phyloP scores from a whole-genome alignment of 352 stramenopile species.

The Discostella stelligera region DNA sequence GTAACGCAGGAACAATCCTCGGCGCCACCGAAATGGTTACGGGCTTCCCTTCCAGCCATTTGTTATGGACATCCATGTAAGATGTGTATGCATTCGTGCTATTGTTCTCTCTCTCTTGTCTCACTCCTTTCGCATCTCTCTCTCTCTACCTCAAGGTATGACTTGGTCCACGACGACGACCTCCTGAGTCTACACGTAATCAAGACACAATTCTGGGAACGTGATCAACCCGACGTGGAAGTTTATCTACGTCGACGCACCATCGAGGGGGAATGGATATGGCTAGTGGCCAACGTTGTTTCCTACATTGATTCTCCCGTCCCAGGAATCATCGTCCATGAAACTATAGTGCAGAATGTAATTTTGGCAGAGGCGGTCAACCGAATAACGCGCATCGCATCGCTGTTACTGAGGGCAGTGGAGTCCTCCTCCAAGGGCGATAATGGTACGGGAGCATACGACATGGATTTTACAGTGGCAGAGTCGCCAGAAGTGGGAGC shows the following conservation, averaged over 20 bases:
- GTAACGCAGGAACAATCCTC: conserved; percentile 70
- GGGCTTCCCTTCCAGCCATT: conserved; percentile 62
- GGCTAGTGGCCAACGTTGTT: conserved; percentile 68
- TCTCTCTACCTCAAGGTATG: conserved; percentile 49
- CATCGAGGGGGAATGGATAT: conserved; percentile 70
- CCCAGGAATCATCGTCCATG: conserved; percentile 64
- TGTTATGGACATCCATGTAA: conserved; percentile 79
- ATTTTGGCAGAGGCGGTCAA: conserved; percentile 49
- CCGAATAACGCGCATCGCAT: conserved; percentile 61
- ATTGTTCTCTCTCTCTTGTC: conserved; percentile 14
- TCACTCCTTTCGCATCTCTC: conserved; percentile 5
- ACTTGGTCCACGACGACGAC: conserved; percentile 74
- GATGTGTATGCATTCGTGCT: too few species aligned
- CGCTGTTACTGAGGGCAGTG: conserved; percentile 68
- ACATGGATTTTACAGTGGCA: not conserved
- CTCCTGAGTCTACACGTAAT: conserved; percentile 66
- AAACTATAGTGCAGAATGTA: conserved; percentile 42
- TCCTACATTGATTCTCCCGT: conserved; percentile 70
- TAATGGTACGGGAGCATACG: not conserved
- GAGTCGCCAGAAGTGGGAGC: conserved; percentile 10
- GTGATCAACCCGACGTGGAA: conserved; percentile 66
- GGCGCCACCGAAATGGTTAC: conserved; percentile 75
- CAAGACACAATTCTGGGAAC: conserved; percentile 81
- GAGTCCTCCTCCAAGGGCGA: conserved; percentile 28
- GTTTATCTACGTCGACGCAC: conserved; percentile 62